A percentile compares a stretch with the other conserved stretches of the same genome.
These are phyloP conservation scores for Canna indica DNA, from an alignment of 176 grass and related monocot genomes.

Conservation along the genomic window DNA sequence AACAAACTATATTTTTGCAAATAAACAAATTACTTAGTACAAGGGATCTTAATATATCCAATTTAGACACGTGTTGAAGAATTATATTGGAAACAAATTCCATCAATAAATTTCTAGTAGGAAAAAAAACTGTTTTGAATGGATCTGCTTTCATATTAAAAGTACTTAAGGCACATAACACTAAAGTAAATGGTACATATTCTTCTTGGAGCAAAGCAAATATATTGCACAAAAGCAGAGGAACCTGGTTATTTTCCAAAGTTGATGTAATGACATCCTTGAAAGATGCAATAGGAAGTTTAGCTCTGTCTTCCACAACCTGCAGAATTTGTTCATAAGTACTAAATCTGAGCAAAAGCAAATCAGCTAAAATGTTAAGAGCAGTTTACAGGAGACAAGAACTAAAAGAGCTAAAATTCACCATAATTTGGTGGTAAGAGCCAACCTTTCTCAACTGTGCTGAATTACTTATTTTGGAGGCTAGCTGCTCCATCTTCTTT, in stretches of 20 bases:
- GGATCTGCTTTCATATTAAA: neutral
- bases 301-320: constrained; percentile 65
- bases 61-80: neutral
- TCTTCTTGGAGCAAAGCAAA: neutral
- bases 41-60: neutral
- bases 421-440: neutral
- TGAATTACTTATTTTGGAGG: constrained; percentile 46
- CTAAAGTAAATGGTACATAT: neutral
- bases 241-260: constrained; percentile 71
- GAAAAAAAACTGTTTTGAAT: too few relatives aligned
- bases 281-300: constrained; percentile 87
- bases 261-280: constrained; percentile 70
- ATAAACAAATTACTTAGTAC: neutral
- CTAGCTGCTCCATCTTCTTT: constrained; percentile 59
- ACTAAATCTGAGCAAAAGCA: constrained; percentile 17
- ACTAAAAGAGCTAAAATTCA: neutral
- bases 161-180: neutral
- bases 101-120: neutral
- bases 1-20: neutral
- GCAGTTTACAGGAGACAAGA: neutral
- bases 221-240: constrained; percentile 4
- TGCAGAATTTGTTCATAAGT: constrained; percentile 36
- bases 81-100: neutral
- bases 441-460: constrained; percentile 62
- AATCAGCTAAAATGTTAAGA: neutral